These are phyloP conservation scores for Hypocreales sp. DNA, from an alignment of 2,329 filamentous ascomycete species.

Conservation along the genomic window DNA sequence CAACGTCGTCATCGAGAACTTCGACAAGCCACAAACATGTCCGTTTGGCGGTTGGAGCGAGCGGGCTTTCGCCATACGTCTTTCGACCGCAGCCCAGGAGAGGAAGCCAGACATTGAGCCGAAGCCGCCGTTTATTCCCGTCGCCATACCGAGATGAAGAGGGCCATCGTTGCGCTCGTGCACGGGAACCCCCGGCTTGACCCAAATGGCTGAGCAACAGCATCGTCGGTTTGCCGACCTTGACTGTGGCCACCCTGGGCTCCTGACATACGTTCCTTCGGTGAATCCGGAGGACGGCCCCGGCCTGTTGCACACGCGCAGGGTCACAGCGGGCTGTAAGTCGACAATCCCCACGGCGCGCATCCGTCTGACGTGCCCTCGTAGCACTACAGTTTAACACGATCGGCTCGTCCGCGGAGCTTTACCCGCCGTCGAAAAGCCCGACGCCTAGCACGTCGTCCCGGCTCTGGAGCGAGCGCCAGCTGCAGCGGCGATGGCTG, in stretches of 20 bases:
- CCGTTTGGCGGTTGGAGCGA: no score
- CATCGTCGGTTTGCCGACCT: conserved; percentile 15
- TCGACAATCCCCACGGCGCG: not conserved
- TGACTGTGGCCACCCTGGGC: conserved; percentile 16
- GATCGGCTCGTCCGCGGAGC: conserved; percentile 15
- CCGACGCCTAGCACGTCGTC: conserved; percentile 9
- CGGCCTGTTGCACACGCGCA: conserved; percentile 15
- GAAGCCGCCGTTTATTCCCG: no score
- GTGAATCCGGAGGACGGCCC: conserved; percentile 8
- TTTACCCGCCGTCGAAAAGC: conserved; percentile 17
- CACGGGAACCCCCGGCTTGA: conserved; percentile 15
- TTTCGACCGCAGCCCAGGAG: no score
- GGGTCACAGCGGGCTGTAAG: conserved; percentile 12
- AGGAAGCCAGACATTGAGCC: no score
- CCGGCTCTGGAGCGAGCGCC: conserved; percentile 13
- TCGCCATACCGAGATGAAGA: conserved; percentile 23
- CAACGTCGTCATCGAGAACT: no score
- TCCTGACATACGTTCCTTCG: conserved; percentile 14
- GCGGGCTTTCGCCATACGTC: no score
- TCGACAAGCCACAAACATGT: no score
- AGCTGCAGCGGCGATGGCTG: conserved; percentile 32
- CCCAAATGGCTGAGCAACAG: conserved; percentile 21
- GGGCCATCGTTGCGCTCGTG: conserved; percentile 9
- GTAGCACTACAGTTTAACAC: no score
- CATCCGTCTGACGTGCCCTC: no score